Percentiles rank a stretch among this genome's conserved stretches.
These are phyloP conservation scores for Albatrellus sp. DNA, from an alignment of 1,284 basidiomycete species.

Conservation along the genomic window DNA sequence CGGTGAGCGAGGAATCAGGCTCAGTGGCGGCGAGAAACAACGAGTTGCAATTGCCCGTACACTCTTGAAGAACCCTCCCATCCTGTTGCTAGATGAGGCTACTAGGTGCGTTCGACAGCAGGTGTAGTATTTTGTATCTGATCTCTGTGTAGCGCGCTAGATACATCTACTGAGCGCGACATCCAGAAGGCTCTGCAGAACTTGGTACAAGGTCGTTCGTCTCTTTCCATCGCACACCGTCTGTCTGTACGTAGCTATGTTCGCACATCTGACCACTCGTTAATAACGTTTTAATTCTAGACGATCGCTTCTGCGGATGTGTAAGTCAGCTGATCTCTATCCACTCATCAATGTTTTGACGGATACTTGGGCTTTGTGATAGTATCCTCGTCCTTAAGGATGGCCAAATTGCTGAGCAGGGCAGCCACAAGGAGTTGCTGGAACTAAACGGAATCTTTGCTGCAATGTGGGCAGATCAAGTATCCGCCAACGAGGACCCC, in stretches of 20 bases:
- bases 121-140: conserved; percentile 8
- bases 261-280: conserved; percentile 9
- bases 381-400: conserved; percentile 78
- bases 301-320: conserved; percentile 69
- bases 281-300: conserved; percentile 20
- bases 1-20: conserved; percentile 71
- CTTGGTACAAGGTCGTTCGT: conserved; percentile 57
- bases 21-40: conserved; percentile 78
- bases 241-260: conserved; percentile 46
- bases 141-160: conserved; percentile 44
- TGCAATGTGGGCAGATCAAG: conserved; percentile 73
- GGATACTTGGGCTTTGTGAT: conserved; percentile 11
- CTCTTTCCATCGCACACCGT: conserved; percentile 71
- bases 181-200: conserved; percentile 76
- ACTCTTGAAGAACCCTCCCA: conserved; percentile 75
- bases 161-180: conserved; percentile 75
- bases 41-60: conserved; percentile 81
- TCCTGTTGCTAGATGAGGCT: conserved; percentile 75
- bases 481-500: conserved; percentile 41
- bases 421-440: conserved; percentile 63
- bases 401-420: conserved; percentile 71
- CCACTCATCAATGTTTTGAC: conserved; percentile 4
- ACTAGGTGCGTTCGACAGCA: conserved; percentile 38
- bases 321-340: conserved; percentile 24
- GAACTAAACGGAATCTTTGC: conserved; percentile 61